These are phyloP conservation scores for Castanea sativa DNA, from an alignment of 306 rosid species.

Conservation along the genomic window DNA sequence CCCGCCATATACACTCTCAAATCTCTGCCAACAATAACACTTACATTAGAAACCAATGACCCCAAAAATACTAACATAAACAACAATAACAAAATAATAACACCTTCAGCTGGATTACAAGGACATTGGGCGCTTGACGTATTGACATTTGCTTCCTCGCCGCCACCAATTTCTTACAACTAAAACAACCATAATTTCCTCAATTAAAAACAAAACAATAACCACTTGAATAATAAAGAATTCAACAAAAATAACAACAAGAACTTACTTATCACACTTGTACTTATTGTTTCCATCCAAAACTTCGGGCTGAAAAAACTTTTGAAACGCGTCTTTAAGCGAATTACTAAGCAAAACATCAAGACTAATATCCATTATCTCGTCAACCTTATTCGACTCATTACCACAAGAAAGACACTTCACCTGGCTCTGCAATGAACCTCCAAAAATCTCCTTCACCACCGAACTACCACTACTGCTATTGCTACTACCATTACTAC, in stretches of 20 bases:
- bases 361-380: constrained; percentile 98
- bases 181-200: constrained; percentile 30
- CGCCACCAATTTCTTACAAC: constrained; percentile 88
- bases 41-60: constrained; percentile 17
- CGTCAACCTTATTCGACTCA: constrained; percentile 98
- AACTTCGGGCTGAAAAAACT: constrained; percentile 87
- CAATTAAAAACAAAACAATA: constrained; percentile 16
- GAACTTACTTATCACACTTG: constrained; percentile 83
- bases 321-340: constrained; percentile 78
- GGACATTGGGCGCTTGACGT: constrained; percentile 89
- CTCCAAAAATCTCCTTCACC: constrained; percentile 92
- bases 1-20: constrained; percentile 86
- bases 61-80: not conserved
- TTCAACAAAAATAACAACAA: too few species aligned
- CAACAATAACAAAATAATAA: constrained; percentile 11
- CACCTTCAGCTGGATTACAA: constrained; percentile 94
- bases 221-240: too few species aligned
- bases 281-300: constrained; percentile 95
- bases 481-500: not conserved
- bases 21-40: constrained; percentile 61
- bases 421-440: constrained; percentile 99
- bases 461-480: constrained; percentile 31
- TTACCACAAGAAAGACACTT: constrained; percentile 83
- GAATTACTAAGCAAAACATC: constrained; percentile 94
- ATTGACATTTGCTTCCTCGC: constrained; percentile 97